These are phyloP conservation scores for Aspergillus cavernicola DNA, from an alignment of 495 filamentous ascomycete genomes.

Conservation along the genomic window DNA sequence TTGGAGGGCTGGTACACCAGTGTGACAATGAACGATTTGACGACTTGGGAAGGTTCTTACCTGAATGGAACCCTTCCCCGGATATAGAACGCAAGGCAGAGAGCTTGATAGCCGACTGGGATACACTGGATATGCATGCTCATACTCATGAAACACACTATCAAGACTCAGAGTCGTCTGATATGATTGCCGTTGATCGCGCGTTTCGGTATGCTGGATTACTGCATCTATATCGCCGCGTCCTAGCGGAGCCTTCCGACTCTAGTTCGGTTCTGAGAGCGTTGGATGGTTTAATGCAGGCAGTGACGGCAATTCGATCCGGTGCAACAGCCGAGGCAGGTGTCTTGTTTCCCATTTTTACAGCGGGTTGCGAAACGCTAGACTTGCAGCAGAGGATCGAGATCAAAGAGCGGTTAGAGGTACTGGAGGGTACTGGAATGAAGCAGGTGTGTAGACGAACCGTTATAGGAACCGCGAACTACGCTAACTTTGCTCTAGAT, in stretches of 20 bases:
- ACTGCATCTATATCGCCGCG: constrained; percentile 71
- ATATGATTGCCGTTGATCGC: constrained; percentile 75
- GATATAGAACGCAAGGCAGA: constrained; percentile 53
- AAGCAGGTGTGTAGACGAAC: constrained; percentile 52
- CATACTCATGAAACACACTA: constrained; percentile 36
- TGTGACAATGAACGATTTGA: constrained; percentile 69
- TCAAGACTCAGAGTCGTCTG: constrained; percentile 32
- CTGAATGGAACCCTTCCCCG: constrained; percentile 57
- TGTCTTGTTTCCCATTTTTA: constrained; percentile 79
- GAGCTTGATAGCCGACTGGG: constrained; percentile 51
- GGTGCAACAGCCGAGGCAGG: constrained; percentile 73
- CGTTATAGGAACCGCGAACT: neutral
- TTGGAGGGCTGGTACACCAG: constrained; percentile 67
- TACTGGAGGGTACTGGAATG: constrained; percentile 72
- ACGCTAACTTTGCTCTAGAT: constrained; percentile 25
- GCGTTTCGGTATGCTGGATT: constrained; percentile 79
- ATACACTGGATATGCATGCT: constrained; percentile 26
- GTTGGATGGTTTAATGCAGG: constrained; percentile 58
- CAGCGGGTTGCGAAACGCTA: constrained; percentile 72
- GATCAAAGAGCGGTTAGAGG: constrained; percentile 64
- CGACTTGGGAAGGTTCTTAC: constrained; percentile 44
- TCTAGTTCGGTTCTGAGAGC: constrained; percentile 59
- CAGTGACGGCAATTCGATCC: constrained; percentile 58
- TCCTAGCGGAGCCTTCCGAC: constrained; percentile 55
- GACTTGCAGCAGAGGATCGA: constrained; percentile 51